Evolutionary conservation across 305 asterid species (phyloP).

Genomic region (Petunia hybrid): DNA sequence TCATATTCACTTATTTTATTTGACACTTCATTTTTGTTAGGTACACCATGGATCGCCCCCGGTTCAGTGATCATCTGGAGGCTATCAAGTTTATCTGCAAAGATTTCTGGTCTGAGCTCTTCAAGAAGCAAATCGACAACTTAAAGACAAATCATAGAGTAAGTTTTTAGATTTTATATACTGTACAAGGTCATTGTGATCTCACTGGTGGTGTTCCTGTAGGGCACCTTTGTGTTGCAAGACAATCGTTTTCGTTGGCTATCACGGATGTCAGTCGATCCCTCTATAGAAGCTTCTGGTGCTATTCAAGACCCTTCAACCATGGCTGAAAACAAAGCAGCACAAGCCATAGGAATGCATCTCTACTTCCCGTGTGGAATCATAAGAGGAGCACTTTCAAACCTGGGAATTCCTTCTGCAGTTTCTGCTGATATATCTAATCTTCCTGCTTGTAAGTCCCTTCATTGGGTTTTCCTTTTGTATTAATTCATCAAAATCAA

Average conservation of each 20-base stretch:
- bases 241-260: conserved; percentile 94
- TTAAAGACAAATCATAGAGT: conserved; percentile 97
- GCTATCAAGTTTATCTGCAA: conserved; percentile 98
- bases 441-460: conserved; percentile 91
- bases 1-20: no score
- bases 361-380: conserved; percentile 99
- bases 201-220: neutral
- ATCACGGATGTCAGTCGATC: conserved; percentile 84
- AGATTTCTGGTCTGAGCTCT: conserved; percentile 99
- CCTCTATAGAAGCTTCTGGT: conserved; percentile 68
- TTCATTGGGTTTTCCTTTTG: conserved; percentile 18
- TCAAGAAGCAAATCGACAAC: conserved; percentile 99
- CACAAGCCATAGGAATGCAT: conserved; percentile 95
- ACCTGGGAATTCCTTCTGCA: conserved; percentile 98
- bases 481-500: conserved; percentile 18
- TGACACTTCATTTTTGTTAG: conserved; percentile 37
- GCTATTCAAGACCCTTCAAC: conserved; percentile 94
- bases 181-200: no score
- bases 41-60: conserved; percentile 94
- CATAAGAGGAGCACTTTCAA: conserved; percentile 96
- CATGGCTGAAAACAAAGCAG: conserved; percentile 86
- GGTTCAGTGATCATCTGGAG: conserved; percentile 94
- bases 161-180: conserved; percentile 44
- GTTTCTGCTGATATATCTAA: conserved; percentile 96
- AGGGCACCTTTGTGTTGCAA: conserved; percentile 99